These are phyloP conservation scores for Hypoxylon sp. DNA, from an alignment of 2,329 filamentous ascomycete genomes.

Conservation along the genomic window DNA sequence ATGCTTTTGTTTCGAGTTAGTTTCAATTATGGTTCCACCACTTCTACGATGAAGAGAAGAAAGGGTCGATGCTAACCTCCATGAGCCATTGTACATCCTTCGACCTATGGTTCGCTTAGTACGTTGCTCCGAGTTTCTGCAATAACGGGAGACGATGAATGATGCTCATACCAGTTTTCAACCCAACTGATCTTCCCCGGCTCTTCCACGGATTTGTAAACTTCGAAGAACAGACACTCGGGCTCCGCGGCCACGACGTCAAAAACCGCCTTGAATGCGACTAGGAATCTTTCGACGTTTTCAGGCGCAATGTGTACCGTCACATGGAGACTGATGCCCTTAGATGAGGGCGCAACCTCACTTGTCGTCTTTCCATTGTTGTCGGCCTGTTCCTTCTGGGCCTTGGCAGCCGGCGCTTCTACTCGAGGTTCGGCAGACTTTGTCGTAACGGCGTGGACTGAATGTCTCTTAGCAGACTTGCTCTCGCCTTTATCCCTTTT, in stretches of 20 bases:
- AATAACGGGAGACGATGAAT: background rate
- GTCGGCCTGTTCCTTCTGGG: constrained; percentile 13
- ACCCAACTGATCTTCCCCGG: constrained; percentile 59
- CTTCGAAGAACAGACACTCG: constrained; percentile 62
- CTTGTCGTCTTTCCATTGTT: background rate
- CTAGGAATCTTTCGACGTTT: constrained; percentile 48
- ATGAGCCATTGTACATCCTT: constrained; percentile 54
- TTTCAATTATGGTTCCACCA: background rate
- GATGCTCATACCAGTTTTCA: constrained; percentile 57
- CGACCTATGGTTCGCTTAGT: constrained; percentile 40
- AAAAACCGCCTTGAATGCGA: constrained; percentile 57
- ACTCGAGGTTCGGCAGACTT: constrained; percentile 16
- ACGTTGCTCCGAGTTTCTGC: background rate
- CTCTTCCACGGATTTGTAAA: constrained; percentile 56
- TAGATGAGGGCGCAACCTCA: constrained; percentile 8
- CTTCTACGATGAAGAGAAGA: background rate
- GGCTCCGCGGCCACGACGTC: constrained; percentile 60
- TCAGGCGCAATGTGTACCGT: constrained; percentile 50
- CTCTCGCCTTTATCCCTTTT: constrained; percentile 25
- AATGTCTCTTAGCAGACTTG: constrained; percentile 27
- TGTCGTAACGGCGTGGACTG: constrained; percentile 13
- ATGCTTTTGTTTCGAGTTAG: constrained; percentile 44
- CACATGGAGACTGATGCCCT: constrained; percentile 50
- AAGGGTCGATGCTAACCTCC: constrained; percentile 32
- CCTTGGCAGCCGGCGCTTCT: constrained; percentile 4